phyloP scores from a whole-genome alignment of 257 asterid species.

The Avicennia marina region DNA sequence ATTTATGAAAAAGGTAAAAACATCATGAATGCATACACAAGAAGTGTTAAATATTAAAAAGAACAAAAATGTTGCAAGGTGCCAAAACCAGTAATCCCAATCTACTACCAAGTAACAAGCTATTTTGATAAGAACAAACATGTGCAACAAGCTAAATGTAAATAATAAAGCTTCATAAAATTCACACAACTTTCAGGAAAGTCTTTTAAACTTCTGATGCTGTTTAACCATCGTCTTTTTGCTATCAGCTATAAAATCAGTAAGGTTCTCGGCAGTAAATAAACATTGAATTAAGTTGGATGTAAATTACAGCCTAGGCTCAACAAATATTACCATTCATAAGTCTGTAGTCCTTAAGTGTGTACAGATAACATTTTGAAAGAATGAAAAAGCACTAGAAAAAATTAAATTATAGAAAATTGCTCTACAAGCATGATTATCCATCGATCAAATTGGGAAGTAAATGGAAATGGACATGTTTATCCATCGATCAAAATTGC shows the following conservation, averaged over 20 bases:
- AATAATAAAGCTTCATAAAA: not conserved
- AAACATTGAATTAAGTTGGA: not conserved
- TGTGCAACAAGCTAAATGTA: not conserved
- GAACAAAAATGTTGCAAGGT: conserved; percentile 4
- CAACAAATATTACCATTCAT: conserved; percentile 2
- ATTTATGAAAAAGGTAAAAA: too few species aligned
- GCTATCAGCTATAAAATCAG: not conserved
- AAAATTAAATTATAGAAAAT: not conserved
- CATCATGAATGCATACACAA: too few species aligned
- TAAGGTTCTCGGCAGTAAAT: not conserved
- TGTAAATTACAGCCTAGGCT: not conserved
- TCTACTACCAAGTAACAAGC: not conserved
- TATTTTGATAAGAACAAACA: not conserved
- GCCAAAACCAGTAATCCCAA: conserved; percentile 5
- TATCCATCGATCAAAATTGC: too few species aligned
- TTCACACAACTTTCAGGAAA: not conserved
- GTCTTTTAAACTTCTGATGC: conserved; percentile 1
- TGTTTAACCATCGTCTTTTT: not conserved
- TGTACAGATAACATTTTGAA: not conserved
- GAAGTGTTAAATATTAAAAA: too few species aligned
- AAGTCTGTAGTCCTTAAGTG: not conserved
- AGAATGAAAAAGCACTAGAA: too few species aligned
- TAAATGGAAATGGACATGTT: not conserved
- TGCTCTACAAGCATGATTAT: not conserved
- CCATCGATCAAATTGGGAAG: not conserved